Base-by-base conservation (phyloP, 148 eudicot species). In the Limonium bicolor region DNA sequence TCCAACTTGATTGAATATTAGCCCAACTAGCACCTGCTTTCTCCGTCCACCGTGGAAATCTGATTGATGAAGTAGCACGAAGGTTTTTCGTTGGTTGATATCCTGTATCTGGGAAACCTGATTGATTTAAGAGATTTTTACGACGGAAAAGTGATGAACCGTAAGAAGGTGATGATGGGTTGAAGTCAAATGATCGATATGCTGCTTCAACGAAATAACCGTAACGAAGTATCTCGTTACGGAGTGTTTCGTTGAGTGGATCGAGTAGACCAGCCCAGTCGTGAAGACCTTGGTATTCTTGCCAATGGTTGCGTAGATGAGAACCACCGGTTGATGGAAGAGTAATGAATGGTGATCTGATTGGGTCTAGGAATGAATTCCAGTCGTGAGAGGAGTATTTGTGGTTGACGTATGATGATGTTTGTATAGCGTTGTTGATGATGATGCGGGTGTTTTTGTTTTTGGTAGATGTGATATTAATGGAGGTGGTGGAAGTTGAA, bases 191-290 rank as follows among this genome's bases (percentile, higher is more conserved):
- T 0, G 85, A 56, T 13, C 64, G 33, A 27, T 90, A 90, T 0
- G 95, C 61, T 0, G 88, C 76, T 55, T 80, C 97, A 0, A 80
- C 81, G 19, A 80, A 84, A 8, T 66, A 50, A 0, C 96, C 96
- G 20, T 84, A 90, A 17, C 97, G 63, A 0, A 90, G 61, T 7
- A 80, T 84, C 71, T 88, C 94, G 0, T 27, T 5, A 0, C 86
- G 61, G 2, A 90, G 68, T 19, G 40, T 47, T 0, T 80, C 72
- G 13, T 90, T 82, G 0, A 90, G 73, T 6, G 97, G 97, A 36
- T 90, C 87, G 0, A 90, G 70, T 19, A 90, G 29, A 7, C 97
- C 97, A 0, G 70, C 87, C 95, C 97, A 84, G 28, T 84, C 60
- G 11, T 24, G 35, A 15, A 54, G 40, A 0, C 97, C 97, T 41